phyloP scores from a whole-genome alignment of 495 filamentous ascomycete species.

The Trichocladium antarcticum region DNA sequence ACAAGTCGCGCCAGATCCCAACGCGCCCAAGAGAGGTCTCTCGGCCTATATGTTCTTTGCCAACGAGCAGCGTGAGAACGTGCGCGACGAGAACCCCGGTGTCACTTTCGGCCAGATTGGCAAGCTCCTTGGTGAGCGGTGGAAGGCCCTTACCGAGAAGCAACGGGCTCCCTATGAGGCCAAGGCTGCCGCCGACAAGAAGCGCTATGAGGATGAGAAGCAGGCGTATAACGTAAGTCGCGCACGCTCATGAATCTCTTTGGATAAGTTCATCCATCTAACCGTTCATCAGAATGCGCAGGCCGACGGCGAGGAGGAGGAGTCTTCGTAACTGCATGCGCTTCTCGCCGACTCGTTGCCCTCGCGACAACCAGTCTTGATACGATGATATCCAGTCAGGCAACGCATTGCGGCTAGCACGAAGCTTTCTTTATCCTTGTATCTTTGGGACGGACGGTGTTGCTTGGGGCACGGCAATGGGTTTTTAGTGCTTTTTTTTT shows the following conservation, averaged over 20 bases:
- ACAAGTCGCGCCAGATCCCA: constrained; percentile 61
- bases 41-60: constrained; percentile 99
- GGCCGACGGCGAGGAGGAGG: constrained; percentile 40
- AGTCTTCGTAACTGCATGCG: constrained; percentile 25
- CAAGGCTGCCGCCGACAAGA: constrained; percentile 93
- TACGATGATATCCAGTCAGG: constrained; percentile 18
- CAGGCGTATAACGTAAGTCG: constrained; percentile 70
- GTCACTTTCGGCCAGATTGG: constrained; percentile 97
- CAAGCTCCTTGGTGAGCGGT: constrained; percentile 92
- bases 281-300: constrained; percentile 26
- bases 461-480: constrained; percentile 32
- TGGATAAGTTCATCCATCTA: not conserved
- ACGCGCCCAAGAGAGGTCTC: constrained; percentile 96
- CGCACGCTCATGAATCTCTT: not conserved
- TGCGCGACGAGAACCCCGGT: constrained; percentile 95
- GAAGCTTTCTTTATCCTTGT: constrained; percentile 28
- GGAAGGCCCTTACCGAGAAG: constrained; percentile 87
- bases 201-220: constrained; percentile 97
- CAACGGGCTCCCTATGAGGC: constrained; percentile 87
- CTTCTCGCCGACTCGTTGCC: constrained; percentile 25
- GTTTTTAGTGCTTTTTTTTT: constrained; percentile 23
- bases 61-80: constrained; percentile 96
- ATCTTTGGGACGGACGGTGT: constrained; percentile 37
- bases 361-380: constrained; percentile 24
- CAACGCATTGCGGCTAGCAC: constrained; percentile 15